Evolutionary conservation across 1,284 basidiomycete genomes (phyloP).

Genomic region (Coniferiporia sulphurascens): DNA sequence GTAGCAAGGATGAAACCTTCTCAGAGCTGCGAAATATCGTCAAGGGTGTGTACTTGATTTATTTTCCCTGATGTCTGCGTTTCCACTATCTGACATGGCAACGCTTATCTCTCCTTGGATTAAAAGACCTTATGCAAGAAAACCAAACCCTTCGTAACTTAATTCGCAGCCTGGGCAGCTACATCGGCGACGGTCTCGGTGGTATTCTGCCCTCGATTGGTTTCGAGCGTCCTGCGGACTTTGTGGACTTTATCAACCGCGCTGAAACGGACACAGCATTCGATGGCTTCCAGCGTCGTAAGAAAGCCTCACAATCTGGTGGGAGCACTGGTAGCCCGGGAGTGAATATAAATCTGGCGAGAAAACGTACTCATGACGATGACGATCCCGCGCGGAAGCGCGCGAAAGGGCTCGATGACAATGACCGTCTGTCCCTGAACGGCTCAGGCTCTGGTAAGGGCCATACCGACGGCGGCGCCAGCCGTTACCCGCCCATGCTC

Average conservation of each 20-base stretch:
- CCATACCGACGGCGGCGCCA: background rate
- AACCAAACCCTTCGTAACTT: constrained; percentile 80
- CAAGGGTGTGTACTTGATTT: constrained; percentile 46
- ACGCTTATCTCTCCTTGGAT: constrained; percentile 6
- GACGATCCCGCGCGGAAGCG: constrained; percentile 17
- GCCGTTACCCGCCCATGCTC: constrained; percentile 29
- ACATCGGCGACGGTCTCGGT: constrained; percentile 81
- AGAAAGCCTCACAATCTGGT: constrained; percentile 28
- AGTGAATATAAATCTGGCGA: constrained; percentile 26
- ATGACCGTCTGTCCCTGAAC: constrained; percentile 7
- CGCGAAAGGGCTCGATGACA: constrained; percentile 2
- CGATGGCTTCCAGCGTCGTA: constrained; percentile 77
- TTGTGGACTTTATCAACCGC: constrained; percentile 75
- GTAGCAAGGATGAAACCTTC: constrained; percentile 82
- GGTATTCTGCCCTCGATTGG: constrained; percentile 76
- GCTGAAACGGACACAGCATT: constrained; percentile 89
- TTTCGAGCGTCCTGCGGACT: constrained; percentile 63
- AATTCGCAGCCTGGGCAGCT: constrained; percentile 67
- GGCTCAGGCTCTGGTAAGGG: constrained; percentile 10
- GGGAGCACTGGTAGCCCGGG: constrained; percentile 33
- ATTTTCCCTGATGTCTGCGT: constrained; percentile 1
- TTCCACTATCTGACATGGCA: constrained; percentile 18
- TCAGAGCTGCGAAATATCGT: constrained; percentile 78
- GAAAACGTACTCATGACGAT: constrained; percentile 17
- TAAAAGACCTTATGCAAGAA: constrained; percentile 77